phyloP scores from a whole-genome alignment of 1,284 basidiomycete species.

The Melampsora abietis-canadensis region DNA sequence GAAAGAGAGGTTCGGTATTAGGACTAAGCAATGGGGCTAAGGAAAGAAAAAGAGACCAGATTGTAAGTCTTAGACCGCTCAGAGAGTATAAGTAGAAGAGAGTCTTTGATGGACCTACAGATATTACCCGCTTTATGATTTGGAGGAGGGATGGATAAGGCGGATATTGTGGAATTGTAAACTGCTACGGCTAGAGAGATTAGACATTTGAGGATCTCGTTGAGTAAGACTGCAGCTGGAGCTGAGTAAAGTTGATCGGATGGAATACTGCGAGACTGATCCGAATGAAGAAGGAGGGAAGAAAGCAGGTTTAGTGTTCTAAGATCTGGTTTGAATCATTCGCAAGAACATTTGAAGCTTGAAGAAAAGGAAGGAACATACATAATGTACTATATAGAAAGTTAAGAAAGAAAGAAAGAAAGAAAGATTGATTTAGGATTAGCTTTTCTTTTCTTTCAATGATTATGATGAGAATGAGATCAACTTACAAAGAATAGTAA shows the following conservation, averaged over 20 bases:
- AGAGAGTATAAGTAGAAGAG: too few species aligned
- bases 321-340: too few species aligned
- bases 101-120: neutral
- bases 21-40: neutral
- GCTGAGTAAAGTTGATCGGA: conserved; percentile 68
- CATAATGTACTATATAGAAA: conserved; percentile 17
- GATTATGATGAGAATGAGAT: conserved; percentile 7
- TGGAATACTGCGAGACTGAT: conserved; percentile 51
- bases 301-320: too few species aligned
- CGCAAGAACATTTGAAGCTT: too few species aligned
- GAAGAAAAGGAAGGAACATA: neutral
- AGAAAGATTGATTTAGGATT: neutral
- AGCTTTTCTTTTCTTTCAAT: neutral
- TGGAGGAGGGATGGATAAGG: neutral
- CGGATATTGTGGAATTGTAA: conserved; percentile 47
- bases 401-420: neutral
- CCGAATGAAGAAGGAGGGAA: too few species aligned
- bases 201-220: conserved; percentile 83
- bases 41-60: neutral
- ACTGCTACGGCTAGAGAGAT: conserved; percentile 74
- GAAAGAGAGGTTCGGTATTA: conserved; percentile 6
- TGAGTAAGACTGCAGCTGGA: conserved; percentile 84
- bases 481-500: conserved; percentile 91
- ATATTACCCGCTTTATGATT: conserved; percentile 3
- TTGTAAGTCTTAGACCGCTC: neutral